Evolutionary conservation across 345 rosid genomes (phyloP), one percentile per base, ranked within the genome.

Genomic region (Murraya paniculata): DNA sequence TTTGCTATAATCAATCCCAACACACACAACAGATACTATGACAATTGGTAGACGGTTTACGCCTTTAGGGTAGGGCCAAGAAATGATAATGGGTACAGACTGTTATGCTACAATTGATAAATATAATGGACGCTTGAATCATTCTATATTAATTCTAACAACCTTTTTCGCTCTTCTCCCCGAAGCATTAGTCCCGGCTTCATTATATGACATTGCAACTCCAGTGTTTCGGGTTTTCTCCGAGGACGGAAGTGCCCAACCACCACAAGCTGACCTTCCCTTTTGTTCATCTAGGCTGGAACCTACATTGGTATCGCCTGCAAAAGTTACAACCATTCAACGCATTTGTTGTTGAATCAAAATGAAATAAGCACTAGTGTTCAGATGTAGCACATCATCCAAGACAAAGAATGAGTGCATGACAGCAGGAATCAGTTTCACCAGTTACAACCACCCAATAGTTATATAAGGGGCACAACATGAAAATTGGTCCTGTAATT

Each of bases 131-230:
- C 1, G 48, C 35, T 31, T 45, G n/a, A 62, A 77, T 82, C 77
- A 94, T 31, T 94, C 95, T 75, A 94, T 91, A 84, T 90, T 92
- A 82, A 92, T 91, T 73, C 97, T 87, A 70, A 94, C 89, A 48
- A 90, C 86, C n/a, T 84, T 92, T 76, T 92, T 94, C 59, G 81
- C 75, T 75, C 81, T 81, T 3, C 77, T 81, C 6, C 76, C 74
- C 6, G 85, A 48, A 11, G 77, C 45, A 68, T 57, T 76, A 0
- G 80, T 28, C 77, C 86, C 61, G 3, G 71, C 11, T 64, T 57
- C 67, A 36, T 22, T 31, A n/a, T 62, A 65, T 18, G 79, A 77
- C 10, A 56, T 27, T 41, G 27, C 64, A 56, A 53, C 56, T 79
- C 77, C 80, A 22, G 73, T 19, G 24, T 64, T 61, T 35, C 21